Evolutionary conservation across 768 basidiomycete species (phyloP).

Genomic region (Termitomyces sp.): DNA sequence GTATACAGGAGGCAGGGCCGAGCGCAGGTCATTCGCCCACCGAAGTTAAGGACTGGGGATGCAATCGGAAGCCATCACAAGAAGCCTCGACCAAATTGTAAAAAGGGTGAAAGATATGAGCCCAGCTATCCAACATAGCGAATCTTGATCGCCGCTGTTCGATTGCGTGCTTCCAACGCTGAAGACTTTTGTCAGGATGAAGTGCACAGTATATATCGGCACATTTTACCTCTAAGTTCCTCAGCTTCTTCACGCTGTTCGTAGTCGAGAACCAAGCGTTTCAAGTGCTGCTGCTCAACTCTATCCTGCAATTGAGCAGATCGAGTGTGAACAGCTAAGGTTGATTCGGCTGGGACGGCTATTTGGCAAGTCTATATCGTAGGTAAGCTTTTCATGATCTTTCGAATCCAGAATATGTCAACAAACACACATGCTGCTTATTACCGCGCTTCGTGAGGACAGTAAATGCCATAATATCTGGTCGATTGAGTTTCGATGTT

Average conservation of each 20-base stretch:
- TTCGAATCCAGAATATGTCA: conserved; percentile 1
- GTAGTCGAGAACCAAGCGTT: conserved; percentile 89
- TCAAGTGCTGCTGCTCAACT: conserved; percentile 95
- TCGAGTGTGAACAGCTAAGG: conserved; percentile 86
- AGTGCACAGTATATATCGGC: neutral
- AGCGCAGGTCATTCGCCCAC: neutral
- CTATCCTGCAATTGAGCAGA: conserved; percentile 91
- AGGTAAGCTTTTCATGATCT: conserved; percentile 6
- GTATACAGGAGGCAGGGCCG: neutral
- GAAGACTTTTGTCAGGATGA: neutral
- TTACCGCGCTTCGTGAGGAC: conserved; percentile 90
- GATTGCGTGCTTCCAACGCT: conserved; percentile 70
- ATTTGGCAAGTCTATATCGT: conserved; percentile 68
- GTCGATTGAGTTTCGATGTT: conserved; percentile 25
- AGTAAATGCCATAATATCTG: conserved; percentile 81
- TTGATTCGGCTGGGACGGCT: conserved; percentile 81
- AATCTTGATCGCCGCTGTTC: conserved; percentile 67
- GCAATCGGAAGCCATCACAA: neutral
- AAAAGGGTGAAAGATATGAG: neutral
- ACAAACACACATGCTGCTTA: conserved; percentile 70
- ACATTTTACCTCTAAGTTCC: conserved; percentile 60
- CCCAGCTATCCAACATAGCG: conserved; percentile 56
- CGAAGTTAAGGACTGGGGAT: neutral
- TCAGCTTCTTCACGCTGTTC: conserved; percentile 87
- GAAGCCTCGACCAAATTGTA: conserved; percentile 1